These are phyloP conservation scores for Dioszegia aurantiaca DNA, from an alignment of 768 basidiomycete species.

Conservation along the genomic window DNA sequence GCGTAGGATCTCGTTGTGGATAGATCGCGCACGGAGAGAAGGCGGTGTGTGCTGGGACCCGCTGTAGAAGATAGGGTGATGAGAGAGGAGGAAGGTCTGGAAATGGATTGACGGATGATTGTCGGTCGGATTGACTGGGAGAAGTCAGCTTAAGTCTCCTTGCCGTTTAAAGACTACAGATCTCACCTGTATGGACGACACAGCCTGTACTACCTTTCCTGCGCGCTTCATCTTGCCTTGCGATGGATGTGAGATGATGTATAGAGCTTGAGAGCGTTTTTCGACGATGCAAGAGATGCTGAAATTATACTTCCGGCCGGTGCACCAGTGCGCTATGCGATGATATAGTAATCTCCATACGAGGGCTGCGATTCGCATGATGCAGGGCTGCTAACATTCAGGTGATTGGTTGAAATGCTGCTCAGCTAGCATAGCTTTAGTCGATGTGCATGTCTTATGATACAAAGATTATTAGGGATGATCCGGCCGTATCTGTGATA, in stretches of 20 bases:
- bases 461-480: too few species aligned
- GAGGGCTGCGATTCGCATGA: too few species aligned
- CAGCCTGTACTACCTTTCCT: not conserved
- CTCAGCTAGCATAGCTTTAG: too few species aligned
- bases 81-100: not conserved
- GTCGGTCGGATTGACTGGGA: constrained; percentile 1
- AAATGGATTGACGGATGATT: not conserved
- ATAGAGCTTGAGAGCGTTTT: not conserved
- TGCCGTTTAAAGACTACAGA: not conserved
- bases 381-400: too few species aligned
- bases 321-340: too few species aligned
- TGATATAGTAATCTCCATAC: too few species aligned
- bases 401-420: too few species aligned
- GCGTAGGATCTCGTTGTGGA: not conserved
- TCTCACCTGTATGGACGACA: constrained; percentile 5
- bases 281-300: not conserved
- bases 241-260: not conserved
- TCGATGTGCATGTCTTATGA: too few species aligned
- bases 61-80: not conserved
- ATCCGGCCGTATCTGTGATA: too few species aligned
- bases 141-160: not conserved
- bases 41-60: constrained; percentile 6
- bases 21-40: not conserved
- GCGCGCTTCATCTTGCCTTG: constrained; percentile 2
- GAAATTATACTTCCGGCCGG: not conserved